A percentile compares a stretch with the other conserved stretches of the same genome.
phyloP scores from a whole-genome alignment of 148 eudicot genomes.

The Hydrangea macrophylla region DNA sequence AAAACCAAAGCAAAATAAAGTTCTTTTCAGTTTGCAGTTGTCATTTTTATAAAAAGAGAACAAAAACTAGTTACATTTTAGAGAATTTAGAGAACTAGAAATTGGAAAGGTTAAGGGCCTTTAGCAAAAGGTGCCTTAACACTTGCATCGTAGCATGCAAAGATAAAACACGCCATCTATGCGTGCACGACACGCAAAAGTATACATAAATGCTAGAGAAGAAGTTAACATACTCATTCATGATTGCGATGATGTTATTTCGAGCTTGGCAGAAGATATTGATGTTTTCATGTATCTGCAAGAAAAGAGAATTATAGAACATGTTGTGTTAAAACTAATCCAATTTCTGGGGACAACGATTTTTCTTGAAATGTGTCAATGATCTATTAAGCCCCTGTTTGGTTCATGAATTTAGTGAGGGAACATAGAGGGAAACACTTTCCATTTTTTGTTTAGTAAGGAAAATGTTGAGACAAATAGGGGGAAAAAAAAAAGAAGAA shows the following conservation, averaged over 20 bases:
- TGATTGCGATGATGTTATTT: constrained; percentile 49
- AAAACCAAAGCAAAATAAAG: too few relatives aligned
- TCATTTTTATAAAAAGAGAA: background rate
- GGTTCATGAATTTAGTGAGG: too few relatives aligned
- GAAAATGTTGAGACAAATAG: too few relatives aligned
- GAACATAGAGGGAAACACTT: too few relatives aligned
- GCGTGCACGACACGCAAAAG: background rate
- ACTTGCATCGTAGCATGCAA: background rate
- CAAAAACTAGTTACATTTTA: too few relatives aligned
- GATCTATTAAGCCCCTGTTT: too few relatives aligned
- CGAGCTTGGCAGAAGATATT: constrained; percentile 73
- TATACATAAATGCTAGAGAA: background rate
- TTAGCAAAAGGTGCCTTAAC: too few relatives aligned
- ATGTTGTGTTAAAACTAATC: constrained; percentile 1
- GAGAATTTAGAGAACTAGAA: too few relatives aligned
- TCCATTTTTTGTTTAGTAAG: too few relatives aligned
- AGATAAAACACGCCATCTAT: background rate
- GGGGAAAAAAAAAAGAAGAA: too few relatives aligned
- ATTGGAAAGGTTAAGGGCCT: too few relatives aligned
- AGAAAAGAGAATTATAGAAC: constrained; percentile 17
- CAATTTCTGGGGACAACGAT: background rate
- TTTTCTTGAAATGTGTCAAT: background rate
- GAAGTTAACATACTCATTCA: constrained; percentile 66
- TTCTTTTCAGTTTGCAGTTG: too few relatives aligned
- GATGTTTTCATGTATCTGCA: constrained; percentile 76